These are phyloP conservation scores for Leucoagaricus sp. DNA, from an alignment of 1,284 basidiomycete genomes.

Conservation along the genomic window DNA sequence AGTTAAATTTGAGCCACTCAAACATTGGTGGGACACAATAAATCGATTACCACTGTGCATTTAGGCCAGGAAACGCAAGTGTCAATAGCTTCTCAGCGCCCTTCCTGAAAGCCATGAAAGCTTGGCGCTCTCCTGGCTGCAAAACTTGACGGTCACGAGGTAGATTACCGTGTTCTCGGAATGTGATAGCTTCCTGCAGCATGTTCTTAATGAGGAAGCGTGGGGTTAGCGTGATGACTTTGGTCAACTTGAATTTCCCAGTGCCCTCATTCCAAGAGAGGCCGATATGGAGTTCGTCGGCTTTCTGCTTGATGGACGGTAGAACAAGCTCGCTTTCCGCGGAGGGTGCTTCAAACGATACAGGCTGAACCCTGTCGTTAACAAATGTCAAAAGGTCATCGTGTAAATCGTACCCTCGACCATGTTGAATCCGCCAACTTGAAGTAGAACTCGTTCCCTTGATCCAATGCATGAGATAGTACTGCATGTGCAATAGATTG, in stretches of 20 bases:
- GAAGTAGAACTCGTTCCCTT: conserved; percentile 85
- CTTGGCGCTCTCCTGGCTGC: conserved; percentile 67
- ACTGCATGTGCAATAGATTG: conserved; percentile 59
- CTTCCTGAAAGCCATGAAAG: conserved; percentile 72
- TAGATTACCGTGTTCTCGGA: conserved; percentile 83
- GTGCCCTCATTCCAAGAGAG: conserved; percentile 92
- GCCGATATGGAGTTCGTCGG: conserved; percentile 87
- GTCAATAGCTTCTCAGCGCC: conserved; percentile 77
- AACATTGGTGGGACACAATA: conserved; percentile 3
- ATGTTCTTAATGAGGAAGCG: conserved; percentile 92
- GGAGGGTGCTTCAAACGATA: conserved; percentile 89
- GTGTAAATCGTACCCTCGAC: conserved; percentile 70
- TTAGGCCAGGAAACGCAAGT: conserved; percentile 83
- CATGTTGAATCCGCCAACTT: conserved; percentile 86
- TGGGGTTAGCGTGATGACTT: conserved; percentile 91
- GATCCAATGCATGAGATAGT: conserved; percentile 84
- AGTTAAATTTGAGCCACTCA: neutral
- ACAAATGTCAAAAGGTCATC: neutral
- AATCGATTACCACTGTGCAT: conserved; percentile 76
- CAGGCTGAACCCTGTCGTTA: conserved; percentile 43
- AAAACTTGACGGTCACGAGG: conserved; percentile 71
- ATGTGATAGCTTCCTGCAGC: conserved; percentile 67
- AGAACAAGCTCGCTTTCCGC: conserved; percentile 88
- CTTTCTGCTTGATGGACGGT: conserved; percentile 63
- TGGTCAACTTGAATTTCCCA: conserved; percentile 96